A percentile compares a stretch with the other conserved stretches of the same genome.
phyloP scores from a whole-genome alignment of 805 yeast genomes.

The Cyberlindnera subsufficiens region DNA sequence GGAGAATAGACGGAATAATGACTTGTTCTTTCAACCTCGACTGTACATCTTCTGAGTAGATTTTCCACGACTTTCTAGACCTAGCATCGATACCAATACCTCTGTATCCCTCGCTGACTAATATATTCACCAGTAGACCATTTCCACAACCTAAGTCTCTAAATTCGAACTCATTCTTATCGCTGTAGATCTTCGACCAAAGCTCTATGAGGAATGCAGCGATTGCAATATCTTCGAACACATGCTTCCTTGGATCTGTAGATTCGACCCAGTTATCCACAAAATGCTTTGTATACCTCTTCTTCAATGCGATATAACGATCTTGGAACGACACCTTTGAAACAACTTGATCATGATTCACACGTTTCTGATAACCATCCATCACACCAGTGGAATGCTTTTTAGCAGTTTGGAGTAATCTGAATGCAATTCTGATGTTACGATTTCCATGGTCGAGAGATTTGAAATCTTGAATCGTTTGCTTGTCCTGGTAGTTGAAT shows the following conservation, averaged over 20 bases:
- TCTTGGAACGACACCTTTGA: conserved; percentile 80
- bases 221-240: conserved; percentile 91
- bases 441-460: conserved; percentile 45
- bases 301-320: conserved; percentile 72
- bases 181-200: conserved; percentile 55
- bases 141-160: conserved; percentile 95
- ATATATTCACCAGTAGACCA: conserved; percentile 74
- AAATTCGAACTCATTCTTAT: conserved; percentile 49
- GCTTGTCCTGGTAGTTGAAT: conserved; percentile 31
- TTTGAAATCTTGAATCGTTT: conserved; percentile 23
- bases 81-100: conserved; percentile 92
- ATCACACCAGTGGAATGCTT: conserved; percentile 82
- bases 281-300: conserved; percentile 67
- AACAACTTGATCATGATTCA: conserved; percentile 82
- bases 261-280: conserved; percentile 88
- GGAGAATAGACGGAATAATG: conserved; percentile 68
- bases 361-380: conserved; percentile 83
- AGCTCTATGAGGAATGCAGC: conserved; percentile 90
- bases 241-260: conserved; percentile 93
- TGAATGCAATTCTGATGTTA: conserved; percentile 73
- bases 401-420: conserved; percentile 70
- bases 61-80: conserved; percentile 79
- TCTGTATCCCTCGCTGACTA: conserved; percentile 69
- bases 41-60: conserved; percentile 64
- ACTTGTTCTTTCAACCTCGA: conserved; percentile 63